Percentiles rank a stretch among this genome's conserved stretches.
These are phyloP conservation scores for Colletotrichum orbiculare DNA, from an alignment of 2,329 filamentous ascomycete species.

Conservation along the genomic window DNA sequence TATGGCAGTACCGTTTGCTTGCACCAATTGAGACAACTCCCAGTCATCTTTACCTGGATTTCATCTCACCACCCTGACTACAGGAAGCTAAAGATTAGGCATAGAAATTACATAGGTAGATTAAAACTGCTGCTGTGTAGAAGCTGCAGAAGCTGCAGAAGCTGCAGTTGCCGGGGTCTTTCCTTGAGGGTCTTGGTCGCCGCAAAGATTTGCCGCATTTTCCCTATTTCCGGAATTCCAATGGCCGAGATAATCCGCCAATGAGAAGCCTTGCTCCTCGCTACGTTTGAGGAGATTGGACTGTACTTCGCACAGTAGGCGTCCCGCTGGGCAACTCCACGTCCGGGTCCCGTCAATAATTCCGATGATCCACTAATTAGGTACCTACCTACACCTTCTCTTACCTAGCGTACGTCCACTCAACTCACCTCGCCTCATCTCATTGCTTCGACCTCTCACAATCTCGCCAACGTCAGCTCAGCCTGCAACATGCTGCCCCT, in stretches of 20 bases:
- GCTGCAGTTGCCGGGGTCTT: constrained; percentile 15
- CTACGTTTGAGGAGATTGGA: constrained; percentile 3
- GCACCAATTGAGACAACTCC: no score
- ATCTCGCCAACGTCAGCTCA: constrained; percentile 5
- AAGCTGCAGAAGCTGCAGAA: no score
- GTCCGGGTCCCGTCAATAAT: constrained; percentile 14
- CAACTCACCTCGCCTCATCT: neutral
- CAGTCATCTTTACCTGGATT: no score
- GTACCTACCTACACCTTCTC: neutral
- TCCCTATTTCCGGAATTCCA: constrained; percentile 37
- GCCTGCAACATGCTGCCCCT: neutral
- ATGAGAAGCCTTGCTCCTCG: constrained; percentile 13
- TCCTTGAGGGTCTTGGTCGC: constrained; percentile 11
- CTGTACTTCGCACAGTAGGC: constrained; percentile 30
- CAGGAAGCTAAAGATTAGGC: no score
- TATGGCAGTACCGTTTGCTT: no score
- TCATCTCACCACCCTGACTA: no score
- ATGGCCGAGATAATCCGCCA: constrained; percentile 35
- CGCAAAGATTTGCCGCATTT: constrained; percentile 35
- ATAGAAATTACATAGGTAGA: no score
- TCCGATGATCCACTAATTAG: neutral
- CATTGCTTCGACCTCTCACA: neutral
- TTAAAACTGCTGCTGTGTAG: no score
- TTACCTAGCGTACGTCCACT: neutral
- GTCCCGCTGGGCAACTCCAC: constrained; percentile 21